Evolutionary conservation across 2,329 filamentous ascomycete species (phyloP), one percentile per base, ranked within the genome.

Genomic region (Penicillium sp.): DNA sequence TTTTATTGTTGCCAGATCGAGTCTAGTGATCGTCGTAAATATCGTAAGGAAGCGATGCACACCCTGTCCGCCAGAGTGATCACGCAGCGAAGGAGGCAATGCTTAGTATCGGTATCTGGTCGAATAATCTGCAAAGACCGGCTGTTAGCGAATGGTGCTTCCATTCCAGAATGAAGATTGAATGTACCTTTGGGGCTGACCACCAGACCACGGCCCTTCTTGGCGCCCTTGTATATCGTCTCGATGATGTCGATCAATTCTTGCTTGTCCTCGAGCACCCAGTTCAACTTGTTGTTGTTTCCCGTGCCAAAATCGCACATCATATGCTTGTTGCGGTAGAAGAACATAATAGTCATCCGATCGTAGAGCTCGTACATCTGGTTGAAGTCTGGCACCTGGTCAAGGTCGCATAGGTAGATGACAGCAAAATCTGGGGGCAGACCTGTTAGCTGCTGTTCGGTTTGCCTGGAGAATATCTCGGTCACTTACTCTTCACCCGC

Each of bases 211-310:
- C 93, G 82, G 0, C 95, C 94, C 79, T 99, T 99, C 82, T 96
- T 97, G 32, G 94, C 94, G n/a, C 94, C 94, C 56, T 92, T 87
- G 73, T 97, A 99, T 58, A 99, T 92, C 5, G 92, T 97, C 81
- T 99, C 94, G 69, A 97, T 87, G 63, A 99, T 99, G 76, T 99
- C 94, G 68, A 99, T 96, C 68, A 99, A 80, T 78, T 99, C 94
- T 74, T 97, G 93, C 78, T 99, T 97, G 71, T 99, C 93, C 76
- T 97, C 92, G 18, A 96, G 80, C 46, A 96, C 90, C 87, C 91
- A 96, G 72, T 97, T 97, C 64, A 97, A 80, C 75, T 97, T 97
- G 75, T 99, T 99, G 76, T 99, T 99, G 78, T 99, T 96, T 62
- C 94, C 94, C 2, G 94, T 99, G 45, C 93, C 93, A 65, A 97